Conservation (phyloP, 139 green algal species). For the Eudorina sp. region DNA sequence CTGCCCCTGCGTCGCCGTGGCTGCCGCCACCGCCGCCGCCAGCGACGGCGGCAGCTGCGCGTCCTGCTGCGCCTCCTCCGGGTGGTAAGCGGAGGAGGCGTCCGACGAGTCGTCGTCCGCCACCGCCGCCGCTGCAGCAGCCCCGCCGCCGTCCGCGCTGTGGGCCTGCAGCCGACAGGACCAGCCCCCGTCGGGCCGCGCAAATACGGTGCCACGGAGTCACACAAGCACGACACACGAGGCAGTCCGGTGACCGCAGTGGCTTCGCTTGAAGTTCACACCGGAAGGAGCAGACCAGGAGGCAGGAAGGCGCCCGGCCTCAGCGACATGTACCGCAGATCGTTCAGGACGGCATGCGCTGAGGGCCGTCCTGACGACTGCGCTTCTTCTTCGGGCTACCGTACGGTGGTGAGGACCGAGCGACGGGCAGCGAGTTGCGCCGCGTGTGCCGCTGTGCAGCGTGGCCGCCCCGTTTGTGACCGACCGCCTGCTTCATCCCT, state of each 20-base stretch:
- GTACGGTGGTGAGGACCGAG: no score
- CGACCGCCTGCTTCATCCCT: no score
- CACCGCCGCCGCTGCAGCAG: neutral
- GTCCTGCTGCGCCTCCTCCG: neutral
- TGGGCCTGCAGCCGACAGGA: neutral
- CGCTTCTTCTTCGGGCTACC: no score
- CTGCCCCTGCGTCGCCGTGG: neutral
- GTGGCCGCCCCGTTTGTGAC: no score
- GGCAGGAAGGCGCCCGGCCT: no score
- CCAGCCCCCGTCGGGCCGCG: no score
- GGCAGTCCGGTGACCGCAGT: neutral
- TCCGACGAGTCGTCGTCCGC: conserved; percentile 37
- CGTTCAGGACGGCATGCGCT: no score
- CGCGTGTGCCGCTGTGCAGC: no score
- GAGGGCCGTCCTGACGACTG: no score
- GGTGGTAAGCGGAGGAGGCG: conserved; percentile 38
- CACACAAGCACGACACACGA: neutral
- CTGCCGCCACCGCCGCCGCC: neutral
- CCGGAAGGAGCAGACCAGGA: no score
- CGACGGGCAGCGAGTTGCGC: no score
- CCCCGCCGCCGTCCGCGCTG: conserved; percentile 15
- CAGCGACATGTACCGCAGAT: no score
- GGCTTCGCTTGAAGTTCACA: neutral
- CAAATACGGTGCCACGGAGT: neutral
- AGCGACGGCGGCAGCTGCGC: neutral